Evolutionary conservation across 257 asterid species (phyloP), one percentile per base, ranked within the genome.

Genomic region (Verbena officinalis): DNA sequence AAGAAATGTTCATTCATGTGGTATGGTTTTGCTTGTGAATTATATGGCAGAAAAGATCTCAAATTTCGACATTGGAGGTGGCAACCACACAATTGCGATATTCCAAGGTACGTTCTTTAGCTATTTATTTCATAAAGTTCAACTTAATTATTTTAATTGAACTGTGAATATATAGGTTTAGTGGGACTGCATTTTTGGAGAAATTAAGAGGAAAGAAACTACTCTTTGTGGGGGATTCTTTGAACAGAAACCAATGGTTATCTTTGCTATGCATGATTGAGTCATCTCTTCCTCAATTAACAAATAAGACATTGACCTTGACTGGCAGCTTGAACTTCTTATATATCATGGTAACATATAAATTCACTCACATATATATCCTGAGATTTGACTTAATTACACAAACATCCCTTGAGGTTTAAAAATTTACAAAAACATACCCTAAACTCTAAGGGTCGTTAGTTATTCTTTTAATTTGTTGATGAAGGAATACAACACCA

Each of bases 51-150:
- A 43, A 76, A 79, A 34, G 95, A 88, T 62, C 54, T 80, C 33
- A 65, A 67, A 15, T 86, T 80, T 68, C 87, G 73, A 59, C 46
- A 80, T 19, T 88, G 91, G 96, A 65, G 89, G 59, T 88, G 96
- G 96, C 89, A 89, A 61, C 93, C 96, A 53, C 80, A 77, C 64
- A 66, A 73, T 0, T 89, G 96, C 53, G 76, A 86, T 49, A 78
- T 89, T 39, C 89, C 96, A 16, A 84, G 96, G 98, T n/a, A n/a
- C n/a, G n/a, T 86, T 46, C 27, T 27, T 27, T 44, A 15, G 5
- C 3, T 36, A 36, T 36, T 2, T 36, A 7, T 36, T 27, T n/a
- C n/a, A n/a, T n/a, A n/a, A n/a, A n/a, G n/a, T n/a, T n/a, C n/a
- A 27, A 27, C 33, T 2, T 27, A 27, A 5, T 27, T 27, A 11